Base-by-base conservation (phyloP, 192 early-diverging fungal species). In the Coemansia sp. region DNA sequence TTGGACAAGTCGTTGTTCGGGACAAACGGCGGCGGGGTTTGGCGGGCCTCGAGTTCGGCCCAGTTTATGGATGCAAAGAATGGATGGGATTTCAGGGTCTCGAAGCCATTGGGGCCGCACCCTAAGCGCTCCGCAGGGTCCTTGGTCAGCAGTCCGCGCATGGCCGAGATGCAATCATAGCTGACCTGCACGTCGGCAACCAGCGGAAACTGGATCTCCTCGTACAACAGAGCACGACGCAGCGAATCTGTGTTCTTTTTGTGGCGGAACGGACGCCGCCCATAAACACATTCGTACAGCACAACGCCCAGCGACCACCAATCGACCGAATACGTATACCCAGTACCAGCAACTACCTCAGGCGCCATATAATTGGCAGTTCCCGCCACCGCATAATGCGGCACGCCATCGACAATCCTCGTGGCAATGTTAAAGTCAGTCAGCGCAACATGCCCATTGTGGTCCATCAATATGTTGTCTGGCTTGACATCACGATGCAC, bases 401-500 rank as follows among this genome's bases (percentile, higher is more conserved):
- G 75, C 26, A 27, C 37, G 8, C 56, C 62, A 14, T 85, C 83
- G 52, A 85, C 87, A 54, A 87, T 83, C 37, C 88, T 83, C 13
- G 90, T 91, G 10, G 95, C 95, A 74, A 98, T 94, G 77, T 98
- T 98, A 65, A 98, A 98, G 73, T 98, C 96, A 27, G 93, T 94
- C 71, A 98, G 70, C 59, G 92, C 91, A 13, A 88, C 92, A 73
- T 98, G 94, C 12, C 96, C 96, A 19, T 74, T 68, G 41, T 85
- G 82, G 69, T 90, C 88, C 60, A 92, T 55, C 49, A 92, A 78
- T 9, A 92, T 84, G 69, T 98, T 97, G 66, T 97, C 92, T 0
- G 96, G 96, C 78, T 97, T 98, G 57, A 98, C 84, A 72, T 98
- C 96, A 72, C 94, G 74, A 74, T 98, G 96, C 13, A 97, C 89